A percentile compares a stretch with the other conserved stretches of the same genome.
These are phyloP conservation scores for Exophiala aquamarina DNA, from an alignment of 2,329 filamentous ascomycete genomes.

Conservation along the genomic window DNA sequence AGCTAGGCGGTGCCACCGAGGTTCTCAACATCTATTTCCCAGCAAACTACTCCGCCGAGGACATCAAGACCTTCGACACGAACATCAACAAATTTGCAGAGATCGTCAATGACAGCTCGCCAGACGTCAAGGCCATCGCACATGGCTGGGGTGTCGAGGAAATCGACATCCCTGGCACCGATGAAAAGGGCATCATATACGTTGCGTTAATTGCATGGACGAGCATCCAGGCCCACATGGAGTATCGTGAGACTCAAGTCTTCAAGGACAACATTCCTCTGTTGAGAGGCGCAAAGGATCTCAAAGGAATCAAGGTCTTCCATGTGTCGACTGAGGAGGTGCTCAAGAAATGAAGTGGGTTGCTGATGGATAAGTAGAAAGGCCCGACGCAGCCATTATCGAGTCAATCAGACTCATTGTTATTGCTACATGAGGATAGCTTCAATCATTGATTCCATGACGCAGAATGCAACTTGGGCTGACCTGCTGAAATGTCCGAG, in stretches of 20 bases:
- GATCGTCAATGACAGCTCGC: conserved; percentile 11
- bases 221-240: conserved; percentile 39
- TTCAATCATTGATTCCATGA: no score
- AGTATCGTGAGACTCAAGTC: conserved; percentile 35
- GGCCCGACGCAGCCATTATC: no score
- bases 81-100: conserved; percentile 20
- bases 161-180: conserved; percentile 31
- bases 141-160: conserved; percentile 31
- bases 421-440: no score
- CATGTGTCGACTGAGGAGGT: conserved; percentile 21
- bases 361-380: not conserved
- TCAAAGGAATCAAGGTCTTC: conserved; percentile 25
- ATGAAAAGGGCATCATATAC: conserved; percentile 29
- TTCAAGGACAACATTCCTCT: conserved; percentile 37
- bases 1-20: conserved; percentile 26
- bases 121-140: conserved; percentile 23
- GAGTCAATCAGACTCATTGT: no score
- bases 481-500: no score
- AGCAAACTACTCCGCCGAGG: conserved; percentile 20
- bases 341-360: not conserved
- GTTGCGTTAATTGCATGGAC: conserved; percentile 40
- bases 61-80: conserved; percentile 22
- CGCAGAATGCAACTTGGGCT: no score
- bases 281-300: conserved; percentile 25
- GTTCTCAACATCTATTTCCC: conserved; percentile 27